Conservation (phyloP, 2,329 filamentous ascomycete species). For the Whalleya microplaca region DNA sequence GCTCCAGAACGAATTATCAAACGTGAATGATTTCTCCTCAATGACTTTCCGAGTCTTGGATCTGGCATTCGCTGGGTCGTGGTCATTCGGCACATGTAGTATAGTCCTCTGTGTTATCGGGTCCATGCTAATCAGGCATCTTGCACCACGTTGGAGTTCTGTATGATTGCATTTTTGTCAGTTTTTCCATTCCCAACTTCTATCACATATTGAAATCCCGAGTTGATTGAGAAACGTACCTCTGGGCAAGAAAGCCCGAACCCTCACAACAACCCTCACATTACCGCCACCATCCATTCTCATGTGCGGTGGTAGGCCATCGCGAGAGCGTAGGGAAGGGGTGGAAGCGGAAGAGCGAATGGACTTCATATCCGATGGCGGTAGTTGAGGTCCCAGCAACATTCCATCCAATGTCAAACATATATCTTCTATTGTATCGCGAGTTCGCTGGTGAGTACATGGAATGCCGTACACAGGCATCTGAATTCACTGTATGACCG, state of each 20-base stretch:
- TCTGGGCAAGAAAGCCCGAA: constrained; percentile 77
- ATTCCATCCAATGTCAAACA: constrained; percentile 38
- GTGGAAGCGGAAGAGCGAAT: constrained; percentile 73
- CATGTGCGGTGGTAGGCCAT: constrained; percentile 62
- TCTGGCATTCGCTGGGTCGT: constrained; percentile 56
- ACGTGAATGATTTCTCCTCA: constrained; percentile 91
- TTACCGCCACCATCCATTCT: constrained; percentile 71
- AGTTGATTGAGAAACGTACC: constrained; percentile 52
- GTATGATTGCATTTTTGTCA: constrained; percentile 19
- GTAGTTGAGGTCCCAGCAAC: constrained; percentile 46
- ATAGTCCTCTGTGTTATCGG: constrained; percentile 84
- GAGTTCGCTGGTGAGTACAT: constrained; percentile 30
- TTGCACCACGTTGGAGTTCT: constrained; percentile 81
- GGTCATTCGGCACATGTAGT: constrained; percentile 69
- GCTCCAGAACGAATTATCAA: constrained; percentile 99
- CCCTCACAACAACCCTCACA: constrained; percentile 80
- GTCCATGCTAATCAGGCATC: constrained; percentile 92
- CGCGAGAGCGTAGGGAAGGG: constrained; percentile 74
- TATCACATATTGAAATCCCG: constrained; percentile 2
- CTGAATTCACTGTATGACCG: neutral
- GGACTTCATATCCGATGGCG: constrained; percentile 44
- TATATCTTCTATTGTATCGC: constrained; percentile 26
- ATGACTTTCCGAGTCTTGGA: constrained; percentile 72
- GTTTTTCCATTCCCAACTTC: no score
- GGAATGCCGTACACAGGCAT: constrained; percentile 32